Evolutionary conservation across 2,329 filamentous ascomycete genomes (phyloP), one percentile per base, ranked within the genome.

Genomic region (Nemania sp.): DNA sequence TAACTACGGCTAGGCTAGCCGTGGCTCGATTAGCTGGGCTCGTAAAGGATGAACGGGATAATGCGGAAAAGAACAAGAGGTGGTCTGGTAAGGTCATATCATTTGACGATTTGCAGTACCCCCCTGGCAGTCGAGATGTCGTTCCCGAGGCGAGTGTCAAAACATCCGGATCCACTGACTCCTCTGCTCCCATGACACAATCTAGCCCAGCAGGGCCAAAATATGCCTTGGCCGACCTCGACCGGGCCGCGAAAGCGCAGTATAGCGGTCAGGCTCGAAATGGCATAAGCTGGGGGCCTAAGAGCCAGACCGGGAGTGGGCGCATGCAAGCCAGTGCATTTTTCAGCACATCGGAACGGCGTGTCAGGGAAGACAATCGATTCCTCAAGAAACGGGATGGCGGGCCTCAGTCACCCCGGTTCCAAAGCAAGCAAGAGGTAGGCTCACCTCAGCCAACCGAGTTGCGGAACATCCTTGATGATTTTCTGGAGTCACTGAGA

Each of bases 11-110:
- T 6, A 65, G 68, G 28, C 51, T 69, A 37, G 68, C 62, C 11
- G 63, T 69, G 8, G 67, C 67, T 9, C 63, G 66, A 17, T 55
- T 68, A 17, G 68, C 66, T 6, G 68, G 68, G 3, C 37, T 69
- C 20, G 47, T 65, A 6, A 59, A 54, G 33, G 65, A 68, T 15
- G 59, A 57, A 23, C 59, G 59, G 17, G 61, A 63, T 14, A 54
- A 66, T 23, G 39, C 36, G 2, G 66, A 72, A 33, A 68, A 67
- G 37, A 67, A 72, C 5, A 68, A 75, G 59, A 71, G 68, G 7
- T 71, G 66, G 65, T 61, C 66, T 12, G 69, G 70, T n/a, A 66
- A 71, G 40, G 54, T 67, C 14, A 42, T 72, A 41, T 69, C 70
- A 6, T 72, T 72, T 33, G 70, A 72, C n/a, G 68, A 72, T 22